These are phyloP conservation scores for Herpetomonas samuelpessoai DNA, from an alignment of 208 protist species.

Conservation along the genomic window DNA sequence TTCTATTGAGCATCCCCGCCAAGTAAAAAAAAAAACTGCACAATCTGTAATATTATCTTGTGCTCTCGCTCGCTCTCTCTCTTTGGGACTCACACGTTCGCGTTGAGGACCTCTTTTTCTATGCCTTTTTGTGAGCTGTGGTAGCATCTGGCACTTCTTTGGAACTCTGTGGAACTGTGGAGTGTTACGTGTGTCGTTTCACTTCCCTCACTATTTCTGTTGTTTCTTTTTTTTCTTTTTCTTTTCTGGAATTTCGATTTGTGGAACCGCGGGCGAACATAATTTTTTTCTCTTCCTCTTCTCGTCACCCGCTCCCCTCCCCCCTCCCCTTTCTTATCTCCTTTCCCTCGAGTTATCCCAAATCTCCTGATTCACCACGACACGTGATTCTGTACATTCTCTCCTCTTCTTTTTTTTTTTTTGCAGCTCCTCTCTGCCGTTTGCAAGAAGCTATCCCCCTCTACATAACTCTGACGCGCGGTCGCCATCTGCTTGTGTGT, in stretches of 20 bases:
- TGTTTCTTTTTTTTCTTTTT: constrained; percentile 5
- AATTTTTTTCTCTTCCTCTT: constrained; percentile 8
- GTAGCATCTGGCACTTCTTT: neutral
- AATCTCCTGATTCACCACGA: too few relatives aligned
- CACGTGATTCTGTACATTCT: constrained; percentile 1
- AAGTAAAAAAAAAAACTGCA: too few relatives aligned
- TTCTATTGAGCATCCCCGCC: too few relatives aligned
- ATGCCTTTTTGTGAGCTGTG: too few relatives aligned
- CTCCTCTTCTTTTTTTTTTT: constrained; percentile 10
- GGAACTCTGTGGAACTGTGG: neutral
- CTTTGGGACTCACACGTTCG: too few relatives aligned
- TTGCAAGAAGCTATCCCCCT: too few relatives aligned
- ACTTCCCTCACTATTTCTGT: neutral
- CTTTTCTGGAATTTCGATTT: neutral
- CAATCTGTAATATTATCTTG: too few relatives aligned
- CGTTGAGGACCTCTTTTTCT: too few relatives aligned
- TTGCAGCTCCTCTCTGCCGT: too few relatives aligned
- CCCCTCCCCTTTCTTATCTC: neutral
- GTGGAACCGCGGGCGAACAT: neutral
- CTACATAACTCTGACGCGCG: too few relatives aligned
- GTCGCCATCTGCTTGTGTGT: too few relatives aligned
- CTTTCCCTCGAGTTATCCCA: neutral
- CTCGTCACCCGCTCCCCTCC: neutral
- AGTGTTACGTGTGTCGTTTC: neutral
- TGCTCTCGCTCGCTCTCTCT: too few relatives aligned